Evolutionary conservation across 2,329 filamentous ascomycete species (phyloP), one percentile per base, ranked within the genome.

Genomic region (Ophiostoma montium): DNA sequence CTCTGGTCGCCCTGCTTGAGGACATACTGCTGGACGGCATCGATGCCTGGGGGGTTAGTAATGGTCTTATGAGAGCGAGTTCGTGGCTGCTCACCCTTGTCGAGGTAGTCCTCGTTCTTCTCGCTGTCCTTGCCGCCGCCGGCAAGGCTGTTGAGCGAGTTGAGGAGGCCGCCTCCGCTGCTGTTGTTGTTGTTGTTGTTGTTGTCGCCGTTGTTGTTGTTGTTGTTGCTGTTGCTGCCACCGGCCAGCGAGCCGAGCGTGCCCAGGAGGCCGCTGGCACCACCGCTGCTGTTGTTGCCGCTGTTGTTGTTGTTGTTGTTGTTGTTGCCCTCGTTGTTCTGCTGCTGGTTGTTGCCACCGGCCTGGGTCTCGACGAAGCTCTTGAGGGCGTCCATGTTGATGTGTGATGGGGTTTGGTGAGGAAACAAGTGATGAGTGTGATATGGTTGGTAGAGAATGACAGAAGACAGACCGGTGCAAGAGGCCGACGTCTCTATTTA

Each of bases 31-130:
- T 94, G 86, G 21, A 88, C 75, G 55, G 74, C 78, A 64, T 92
- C 86, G 69, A 90, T 70, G 47, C 76, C 86, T 90, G 31, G 11
- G 19, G 48, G 18, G 33, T 27, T 19, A 38, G 15, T 38, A n/a
- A n/a, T n/a, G n/a, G n/a, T n/a, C n/a, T n/a, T n/a, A n/a, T n/a
- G n/a, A n/a, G n/a, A n/a, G n/a, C n/a, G n/a, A n/a, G n/a, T n/a
- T n/a, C n/a, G n/a, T n/a, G n/a, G n/a, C 38, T 19, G 3, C 18
- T 8, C 54, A 86, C 84, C 81, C 69, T 92, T 92, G 68, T 92
- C 86, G 47, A 92, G 75, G n/a, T 64, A 67, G 60, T 90, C 84
- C 65, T 92, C 85, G 57, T 88, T 84, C 75, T 86, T 81, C 74
- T 90, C 86, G 61, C 81, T 79, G 64, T 84, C 70, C 32, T 66